These are phyloP conservation scores for Camellia granthamiana DNA, from an alignment of 148 eudicot species.

Conservation along the genomic window DNA sequence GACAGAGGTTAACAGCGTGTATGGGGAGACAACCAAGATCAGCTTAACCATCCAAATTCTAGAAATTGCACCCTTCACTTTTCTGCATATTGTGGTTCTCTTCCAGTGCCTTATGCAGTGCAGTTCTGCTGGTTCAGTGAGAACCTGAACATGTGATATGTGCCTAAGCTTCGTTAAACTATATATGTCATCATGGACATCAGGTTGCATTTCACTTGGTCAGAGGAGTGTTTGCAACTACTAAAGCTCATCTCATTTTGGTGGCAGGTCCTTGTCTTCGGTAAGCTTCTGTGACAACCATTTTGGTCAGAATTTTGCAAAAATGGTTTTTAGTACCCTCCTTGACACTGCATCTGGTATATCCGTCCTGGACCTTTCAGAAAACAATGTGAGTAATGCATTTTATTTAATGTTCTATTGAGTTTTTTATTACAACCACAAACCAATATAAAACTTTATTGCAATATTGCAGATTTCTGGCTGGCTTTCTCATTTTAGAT, in stretches of 20 bases:
- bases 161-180: background rate
- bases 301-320: conserved; percentile 49
- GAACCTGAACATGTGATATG: conserved; percentile 5
- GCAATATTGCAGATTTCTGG: conserved; percentile 66
- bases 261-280: conserved; percentile 59
- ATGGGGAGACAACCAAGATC: background rate
- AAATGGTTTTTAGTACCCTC: conserved; percentile 48
- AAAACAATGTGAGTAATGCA: conserved; percentile 62
- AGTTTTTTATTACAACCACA: background rate
- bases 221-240: background rate
- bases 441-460: conserved; percentile 5
- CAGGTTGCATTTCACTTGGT: background rate
- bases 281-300: conserved; percentile 54
- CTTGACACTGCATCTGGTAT: conserved; percentile 56
- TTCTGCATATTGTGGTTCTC: background rate
- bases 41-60: background rate
- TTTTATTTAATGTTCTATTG: conserved; percentile 8
- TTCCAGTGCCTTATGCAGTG: background rate
- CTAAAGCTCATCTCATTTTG: conserved; percentile 15
- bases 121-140: background rate
- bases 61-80: background rate
- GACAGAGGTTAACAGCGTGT: no score
- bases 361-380: conserved; percentile 65
- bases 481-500: conserved; percentile 59
- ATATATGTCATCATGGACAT: background rate